Base-by-base conservation (phyloP, 306 rosid genomes). In the Vigna mungo region DNA sequence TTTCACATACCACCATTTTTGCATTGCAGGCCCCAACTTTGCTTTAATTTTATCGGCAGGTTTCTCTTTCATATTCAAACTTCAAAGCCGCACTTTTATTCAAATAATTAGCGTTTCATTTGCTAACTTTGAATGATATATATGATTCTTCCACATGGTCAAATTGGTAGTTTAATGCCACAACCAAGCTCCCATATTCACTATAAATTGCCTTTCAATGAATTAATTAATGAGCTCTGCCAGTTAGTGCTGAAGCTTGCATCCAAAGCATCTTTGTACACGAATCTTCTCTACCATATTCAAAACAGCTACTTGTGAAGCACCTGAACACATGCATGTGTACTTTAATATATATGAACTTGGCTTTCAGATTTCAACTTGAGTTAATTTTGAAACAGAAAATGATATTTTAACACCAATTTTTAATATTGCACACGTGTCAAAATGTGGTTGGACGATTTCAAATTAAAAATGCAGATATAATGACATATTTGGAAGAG, bases 201-300 rank as follows among this genome's bases (percentile, higher is more conserved):
- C 32, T 20, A 36, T 58, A 20, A 18, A 1, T 56, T 56, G 53
- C 4, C 27, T 44, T 74, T 32, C 60, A 61, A 46, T 44, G 61
- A 25, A 30, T 60, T 23, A 75, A 25, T 60, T 23, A 23, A 47
- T 43, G 2, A 32, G 7, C 18, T 48, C 37, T 76, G 52, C 37
- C 72, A 49, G 27, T 63, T 63, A 51, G 71, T 47, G 71, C 80
- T 76, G 0, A 37, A 76, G 58, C 55, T 55, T 68, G 74, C 74
- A 11, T 54, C 25, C 53, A 4, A 55, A 55, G 37, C 61, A 78
- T 78, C 37, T 68, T 68, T 17, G 23, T 58, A 1, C 46, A 47
- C 21, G 20, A 8, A 41, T 41, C 34, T 78, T 78, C 54, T 36
- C 43, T 15, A 32, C 43, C 52, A 32, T 58, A 18, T 68, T 32